Percentiles rank a stretch among this genome's conserved stretches.
phyloP scores from a whole-genome alignment of 257 asterid species.

The Capsicum rhomboideum region DNA sequence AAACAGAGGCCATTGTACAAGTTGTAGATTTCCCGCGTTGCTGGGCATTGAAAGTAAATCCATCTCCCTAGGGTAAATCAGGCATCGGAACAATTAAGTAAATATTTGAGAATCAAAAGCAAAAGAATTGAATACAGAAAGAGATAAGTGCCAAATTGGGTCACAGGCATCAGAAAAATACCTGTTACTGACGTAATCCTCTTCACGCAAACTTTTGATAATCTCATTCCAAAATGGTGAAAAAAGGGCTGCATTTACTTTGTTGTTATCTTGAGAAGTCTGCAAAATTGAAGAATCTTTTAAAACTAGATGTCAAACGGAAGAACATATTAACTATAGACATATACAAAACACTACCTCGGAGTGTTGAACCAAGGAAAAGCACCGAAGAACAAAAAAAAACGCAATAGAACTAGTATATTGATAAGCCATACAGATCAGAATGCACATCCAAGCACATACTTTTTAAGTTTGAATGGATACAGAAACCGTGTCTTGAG shows the following conservation, averaged over 20 bases:
- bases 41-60: conserved; percentile 98
- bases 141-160: neutral
- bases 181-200: conserved; percentile 93
- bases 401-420: neutral
- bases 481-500: no score
- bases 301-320: neutral
- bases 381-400: neutral
- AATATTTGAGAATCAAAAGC: neutral
- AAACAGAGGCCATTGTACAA: conserved; percentile 98
- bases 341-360: neutral
- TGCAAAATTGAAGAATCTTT: conserved; percentile 20
- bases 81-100: neutral
- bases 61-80: conserved; percentile 64
- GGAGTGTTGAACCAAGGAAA: neutral
- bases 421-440: neutral
- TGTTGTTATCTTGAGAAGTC: conserved; percentile 56
- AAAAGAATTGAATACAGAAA: neutral
- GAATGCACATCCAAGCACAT: neutral
- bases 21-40: conserved; percentile 76
- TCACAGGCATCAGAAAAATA: conserved; percentile 14
- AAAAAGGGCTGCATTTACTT: conserved; percentile 71
- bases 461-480: neutral
- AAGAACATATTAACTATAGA: neutral
- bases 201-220: conserved; percentile 91
- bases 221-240: conserved; percentile 99